Conservation (phyloP, 1,139 yeast species). For the Keqinozyma sinolaborantium region DNA sequence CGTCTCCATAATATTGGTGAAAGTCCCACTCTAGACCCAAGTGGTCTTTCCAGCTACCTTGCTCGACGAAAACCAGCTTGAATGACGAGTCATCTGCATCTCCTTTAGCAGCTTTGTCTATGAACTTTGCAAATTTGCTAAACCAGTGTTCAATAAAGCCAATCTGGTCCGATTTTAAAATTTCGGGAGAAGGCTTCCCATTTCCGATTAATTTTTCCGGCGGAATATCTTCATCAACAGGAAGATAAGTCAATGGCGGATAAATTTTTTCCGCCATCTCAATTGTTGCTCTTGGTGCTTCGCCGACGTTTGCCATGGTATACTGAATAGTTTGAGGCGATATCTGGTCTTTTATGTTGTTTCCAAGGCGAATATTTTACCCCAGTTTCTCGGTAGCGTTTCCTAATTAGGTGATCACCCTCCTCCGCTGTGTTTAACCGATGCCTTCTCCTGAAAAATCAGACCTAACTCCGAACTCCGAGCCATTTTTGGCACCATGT, state of each 20-base stretch:
- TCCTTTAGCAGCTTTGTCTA: background rate
- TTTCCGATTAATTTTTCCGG: constrained; percentile 22
- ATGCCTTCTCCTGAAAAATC: no score
- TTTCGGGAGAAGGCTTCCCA: constrained; percentile 18
- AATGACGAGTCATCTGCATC: constrained; percentile 8
- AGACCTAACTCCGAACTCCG: no score
- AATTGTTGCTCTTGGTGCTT: constrained; percentile 4
- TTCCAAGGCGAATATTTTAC: no score
- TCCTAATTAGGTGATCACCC: no score
- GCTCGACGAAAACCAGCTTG: constrained; percentile 14
- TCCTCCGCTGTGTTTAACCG: no score
- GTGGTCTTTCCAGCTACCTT: constrained; percentile 35
- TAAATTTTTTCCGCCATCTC: constrained; percentile 15
- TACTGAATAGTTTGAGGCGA: no score
- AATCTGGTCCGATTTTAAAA: constrained; percentile 15
- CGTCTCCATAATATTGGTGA: constrained; percentile 25
- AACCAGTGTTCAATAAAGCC: constrained; percentile 23
- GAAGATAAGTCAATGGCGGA: constrained; percentile 21
- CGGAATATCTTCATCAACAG: constrained; percentile 23
- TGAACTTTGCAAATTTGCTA: constrained; percentile 16
- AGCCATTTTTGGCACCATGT: no score
- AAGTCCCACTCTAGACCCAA: constrained; percentile 25
- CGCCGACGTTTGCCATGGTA: background rate
- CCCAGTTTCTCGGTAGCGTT: no score
- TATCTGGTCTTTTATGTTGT: no score